Conservation (phyloP, 176 grass and related monocot genomes). For the Carex myosuroides region DNA sequence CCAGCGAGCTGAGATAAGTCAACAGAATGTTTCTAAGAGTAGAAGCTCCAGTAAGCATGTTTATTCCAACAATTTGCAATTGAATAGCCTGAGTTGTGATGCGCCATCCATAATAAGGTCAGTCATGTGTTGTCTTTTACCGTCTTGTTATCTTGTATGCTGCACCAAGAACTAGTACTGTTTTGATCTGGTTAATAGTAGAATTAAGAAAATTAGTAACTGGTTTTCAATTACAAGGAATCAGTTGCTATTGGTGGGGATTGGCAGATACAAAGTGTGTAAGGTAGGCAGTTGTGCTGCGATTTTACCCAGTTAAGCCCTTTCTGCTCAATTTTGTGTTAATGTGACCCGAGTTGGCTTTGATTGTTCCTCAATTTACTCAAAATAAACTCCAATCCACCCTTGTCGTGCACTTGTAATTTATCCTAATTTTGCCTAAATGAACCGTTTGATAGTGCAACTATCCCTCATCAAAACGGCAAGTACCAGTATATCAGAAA, state of each 20-base stretch:
- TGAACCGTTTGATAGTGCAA: background rate
- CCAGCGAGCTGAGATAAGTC: no score
- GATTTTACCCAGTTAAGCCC: background rate
- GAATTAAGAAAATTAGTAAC: background rate
- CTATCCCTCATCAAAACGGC: background rate
- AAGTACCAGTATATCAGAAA: background rate
- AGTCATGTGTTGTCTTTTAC: constrained; percentile 64
- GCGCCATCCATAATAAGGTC: constrained; percentile 77
- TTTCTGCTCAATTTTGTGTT: background rate
- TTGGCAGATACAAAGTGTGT: no score
- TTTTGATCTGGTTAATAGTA: constrained; percentile 34
- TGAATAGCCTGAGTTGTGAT: constrained; percentile 72
- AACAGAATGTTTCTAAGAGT: no score
- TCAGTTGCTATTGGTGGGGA: no score
- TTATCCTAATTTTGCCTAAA: background rate
- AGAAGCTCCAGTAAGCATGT: constrained; percentile 68
- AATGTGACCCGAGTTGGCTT: background rate
- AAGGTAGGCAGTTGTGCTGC: no score
- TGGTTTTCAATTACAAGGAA: background rate
- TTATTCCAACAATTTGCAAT: constrained; percentile 73
- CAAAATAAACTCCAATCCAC: background rate
- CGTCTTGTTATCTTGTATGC: background rate
- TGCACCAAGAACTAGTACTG: no score
- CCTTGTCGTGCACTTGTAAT: background rate
- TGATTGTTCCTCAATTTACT: background rate